Percentiles rank a stretch among this genome's conserved stretches.
Evolutionary conservation across 2,329 filamentous ascomycete species (phyloP).

Genomic region (Cladophialophora immunda): DNA sequence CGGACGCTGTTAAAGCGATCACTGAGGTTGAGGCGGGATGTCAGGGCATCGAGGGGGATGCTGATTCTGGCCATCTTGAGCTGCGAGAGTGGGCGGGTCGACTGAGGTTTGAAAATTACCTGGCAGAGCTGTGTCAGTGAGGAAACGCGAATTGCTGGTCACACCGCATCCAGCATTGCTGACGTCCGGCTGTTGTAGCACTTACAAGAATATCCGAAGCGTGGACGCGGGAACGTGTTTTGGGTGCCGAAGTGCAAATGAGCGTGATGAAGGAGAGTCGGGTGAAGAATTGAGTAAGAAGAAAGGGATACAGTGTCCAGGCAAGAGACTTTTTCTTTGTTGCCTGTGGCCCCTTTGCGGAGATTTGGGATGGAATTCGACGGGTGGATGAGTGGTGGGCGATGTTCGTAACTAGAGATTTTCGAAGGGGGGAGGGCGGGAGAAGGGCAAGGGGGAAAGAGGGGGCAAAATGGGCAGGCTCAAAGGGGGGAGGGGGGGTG

Average conservation of each 20-base stretch:
- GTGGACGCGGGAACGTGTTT: neutral
- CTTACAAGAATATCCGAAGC: conserved; percentile 2
- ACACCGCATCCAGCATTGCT: neutral
- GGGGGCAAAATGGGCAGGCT: neutral
- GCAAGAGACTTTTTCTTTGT: conserved; percentile 8
- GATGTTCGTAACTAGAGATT: neutral
- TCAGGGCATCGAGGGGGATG: conserved; percentile 90
- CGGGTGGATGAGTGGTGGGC: neutral
- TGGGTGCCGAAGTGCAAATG: conserved; percentile 6
- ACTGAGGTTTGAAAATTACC: neutral
- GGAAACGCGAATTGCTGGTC: neutral
- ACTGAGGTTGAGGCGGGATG: conserved; percentile 84
- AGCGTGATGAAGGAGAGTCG: conserved; percentile 12
- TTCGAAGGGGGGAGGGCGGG: neutral
- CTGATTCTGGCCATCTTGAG: conserved; percentile 80
- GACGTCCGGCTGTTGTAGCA: neutral
- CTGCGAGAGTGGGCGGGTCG: neutral
- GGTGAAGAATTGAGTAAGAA: neutral
- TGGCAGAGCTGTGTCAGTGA: neutral
- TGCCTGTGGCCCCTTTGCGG: conserved; percentile 15
- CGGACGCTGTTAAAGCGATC: conserved; percentile 87
- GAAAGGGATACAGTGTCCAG: conserved; percentile 1
- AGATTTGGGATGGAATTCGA: conserved; percentile 21
- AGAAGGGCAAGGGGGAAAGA: conserved; percentile 4
- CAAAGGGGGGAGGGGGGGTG: neutral